Conservation (phyloP, 2,329 filamentous ascomycete species). For the Hypoxylon sp. region DNA sequence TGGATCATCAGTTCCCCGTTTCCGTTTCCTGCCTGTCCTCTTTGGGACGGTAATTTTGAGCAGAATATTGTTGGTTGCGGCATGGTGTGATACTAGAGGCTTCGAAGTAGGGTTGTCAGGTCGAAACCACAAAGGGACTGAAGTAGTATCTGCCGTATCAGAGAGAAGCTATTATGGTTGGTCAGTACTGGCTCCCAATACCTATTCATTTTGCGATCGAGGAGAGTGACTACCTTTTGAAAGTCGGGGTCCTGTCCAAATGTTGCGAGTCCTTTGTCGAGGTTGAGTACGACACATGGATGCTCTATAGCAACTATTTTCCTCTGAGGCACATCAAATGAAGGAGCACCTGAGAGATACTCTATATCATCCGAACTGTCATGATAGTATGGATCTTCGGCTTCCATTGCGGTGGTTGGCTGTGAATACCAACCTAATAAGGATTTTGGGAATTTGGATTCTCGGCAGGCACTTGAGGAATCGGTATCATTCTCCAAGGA, state of each 20-base stretch:
- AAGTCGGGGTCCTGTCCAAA: constrained; percentile 60
- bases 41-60: constrained; percentile 90
- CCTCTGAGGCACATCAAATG: constrained; percentile 57
- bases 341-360: constrained; percentile 52
- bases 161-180: constrained; percentile 47
- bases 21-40: constrained; percentile 87
- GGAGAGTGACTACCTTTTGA: constrained; percentile 53
- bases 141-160: constrained; percentile 58
- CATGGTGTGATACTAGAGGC: constrained; percentile 82
- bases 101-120: constrained; percentile 85
- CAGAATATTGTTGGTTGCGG: constrained; percentile 84
- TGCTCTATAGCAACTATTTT: constrained; percentile 62
- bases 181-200: constrained; percentile 23
- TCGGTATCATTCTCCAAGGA: background rate
- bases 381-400: constrained; percentile 22
- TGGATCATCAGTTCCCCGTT: constrained; percentile 79
- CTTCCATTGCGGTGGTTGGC: constrained; percentile 25
- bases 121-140: constrained; percentile 80
- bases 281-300: constrained; percentile 59
- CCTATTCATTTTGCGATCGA: background rate
- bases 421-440: background rate
- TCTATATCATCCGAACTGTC: constrained; percentile 37
- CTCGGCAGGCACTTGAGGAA: background rate
- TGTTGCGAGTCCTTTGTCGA: constrained; percentile 60
- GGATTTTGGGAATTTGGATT: background rate